Conservation (phyloP, 192 early-diverging fungal genomes). For the Dispira parvispora region DNA sequence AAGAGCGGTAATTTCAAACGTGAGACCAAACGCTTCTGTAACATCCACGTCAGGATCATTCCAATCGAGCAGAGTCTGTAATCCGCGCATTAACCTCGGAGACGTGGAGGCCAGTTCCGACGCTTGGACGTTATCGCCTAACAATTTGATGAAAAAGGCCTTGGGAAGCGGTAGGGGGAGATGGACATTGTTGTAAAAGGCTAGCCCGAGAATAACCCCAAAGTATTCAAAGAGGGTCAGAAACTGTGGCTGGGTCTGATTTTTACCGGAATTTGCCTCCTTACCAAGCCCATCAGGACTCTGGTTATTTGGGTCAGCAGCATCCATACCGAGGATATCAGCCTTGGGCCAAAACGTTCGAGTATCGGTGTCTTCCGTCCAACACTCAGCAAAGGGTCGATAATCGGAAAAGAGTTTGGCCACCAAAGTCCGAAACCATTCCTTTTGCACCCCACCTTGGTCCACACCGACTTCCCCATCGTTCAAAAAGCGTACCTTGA, state of each 20-base stretch:
- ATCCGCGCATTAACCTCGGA: slow-evolving; percentile 49
- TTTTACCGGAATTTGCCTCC: background rate
- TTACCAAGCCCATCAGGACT: too few species aligned
- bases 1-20: slow-evolving; percentile 69
- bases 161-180: slow-evolving; percentile 53
- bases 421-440: slow-evolving; percentile 74
- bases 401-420: slow-evolving; percentile 35
- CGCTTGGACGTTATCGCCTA: slow-evolving; percentile 31
- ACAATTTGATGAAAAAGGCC: slow-evolving; percentile 55
- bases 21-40: slow-evolving; percentile 62
- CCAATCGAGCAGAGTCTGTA: slow-evolving; percentile 70
- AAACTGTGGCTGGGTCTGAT: background rate
- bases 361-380: slow-evolving; percentile 39
- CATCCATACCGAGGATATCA: background rate
- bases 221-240: slow-evolving; percentile 57
- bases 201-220: slow-evolving; percentile 81
- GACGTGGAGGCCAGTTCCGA: slow-evolving; percentile 22
- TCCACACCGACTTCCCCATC: slow-evolving; percentile 89
- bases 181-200: slow-evolving; percentile 74
- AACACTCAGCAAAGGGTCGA: slow-evolving; percentile 58
- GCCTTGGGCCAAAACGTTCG: slow-evolving; percentile 51
- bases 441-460: slow-evolving; percentile 93
- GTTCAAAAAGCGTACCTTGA: slow-evolving; percentile 71
- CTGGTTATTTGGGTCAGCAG: slow-evolving; percentile 13
- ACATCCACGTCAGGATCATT: slow-evolving; percentile 39